Evolutionary conservation across 78 protist genomes (phyloP).

Genomic region (Emiliania huxleyi): DNA sequence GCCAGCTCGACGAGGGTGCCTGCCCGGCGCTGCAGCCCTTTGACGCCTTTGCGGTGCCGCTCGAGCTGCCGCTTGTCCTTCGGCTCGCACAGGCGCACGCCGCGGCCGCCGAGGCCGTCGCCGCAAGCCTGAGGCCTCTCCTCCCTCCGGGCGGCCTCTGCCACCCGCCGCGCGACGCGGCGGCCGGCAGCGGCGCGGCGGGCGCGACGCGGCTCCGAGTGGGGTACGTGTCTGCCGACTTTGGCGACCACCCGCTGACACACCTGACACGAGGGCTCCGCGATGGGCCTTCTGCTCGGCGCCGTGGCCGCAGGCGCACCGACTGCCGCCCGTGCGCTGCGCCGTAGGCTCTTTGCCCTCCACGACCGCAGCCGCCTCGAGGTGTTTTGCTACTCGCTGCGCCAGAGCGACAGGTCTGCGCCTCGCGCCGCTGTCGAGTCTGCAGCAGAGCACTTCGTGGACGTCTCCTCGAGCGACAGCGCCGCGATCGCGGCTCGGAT

Average conservation of each 20-base stretch:
- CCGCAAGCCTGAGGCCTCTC: not conserved
- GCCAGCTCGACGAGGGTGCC: too few relatives aligned
- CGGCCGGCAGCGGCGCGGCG: not conserved
- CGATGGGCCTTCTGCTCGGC: too few relatives aligned
- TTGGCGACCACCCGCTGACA: not conserved
- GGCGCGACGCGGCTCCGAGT: not conserved
- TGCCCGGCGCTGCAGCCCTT: not conserved
- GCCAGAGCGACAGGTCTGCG: not conserved
- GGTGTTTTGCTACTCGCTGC: not conserved
- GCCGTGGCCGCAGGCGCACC: too few relatives aligned
- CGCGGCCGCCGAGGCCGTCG: not conserved
- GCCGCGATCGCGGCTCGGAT: not conserved
- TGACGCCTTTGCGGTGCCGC: not conserved
- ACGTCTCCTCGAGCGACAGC: not conserved
- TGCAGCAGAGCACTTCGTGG: not conserved
- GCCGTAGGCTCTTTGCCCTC: not conserved
- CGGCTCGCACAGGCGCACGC: not conserved
- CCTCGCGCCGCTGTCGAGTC: not conserved
- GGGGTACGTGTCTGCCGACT: constrained; percentile 6
- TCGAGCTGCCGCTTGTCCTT: not conserved
- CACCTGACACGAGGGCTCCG: too few relatives aligned
- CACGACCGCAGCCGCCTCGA: not conserved
- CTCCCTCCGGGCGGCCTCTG: not conserved
- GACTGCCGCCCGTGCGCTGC: too few relatives aligned
- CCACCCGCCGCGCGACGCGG: not conserved